Evolutionary conservation across 2,329 filamentous ascomycete species (phyloP).

Genomic region (Thyridium curvatum): DNA sequence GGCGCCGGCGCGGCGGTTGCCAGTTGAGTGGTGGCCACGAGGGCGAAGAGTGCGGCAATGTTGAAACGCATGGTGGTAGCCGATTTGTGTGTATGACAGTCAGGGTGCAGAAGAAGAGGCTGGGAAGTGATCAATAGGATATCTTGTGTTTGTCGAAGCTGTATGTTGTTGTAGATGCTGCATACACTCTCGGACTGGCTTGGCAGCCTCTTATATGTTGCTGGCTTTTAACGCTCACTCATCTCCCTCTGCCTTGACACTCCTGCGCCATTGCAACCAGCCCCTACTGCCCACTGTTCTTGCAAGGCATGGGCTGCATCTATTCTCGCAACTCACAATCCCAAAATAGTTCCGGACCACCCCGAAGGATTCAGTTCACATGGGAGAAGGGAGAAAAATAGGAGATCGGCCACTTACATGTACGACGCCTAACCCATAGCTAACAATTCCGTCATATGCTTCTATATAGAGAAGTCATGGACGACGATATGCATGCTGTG

Average conservation of each 20-base stretch:
- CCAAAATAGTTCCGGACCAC: not conserved
- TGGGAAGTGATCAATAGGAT: slow-evolving; percentile 1
- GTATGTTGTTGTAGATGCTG: slow-evolving; percentile 1
- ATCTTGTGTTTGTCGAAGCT: not conserved
- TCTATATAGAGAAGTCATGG: no score
- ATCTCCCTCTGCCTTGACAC: not conserved
- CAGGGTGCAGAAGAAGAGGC: not conserved
- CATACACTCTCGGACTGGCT: not conserved
- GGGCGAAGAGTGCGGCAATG: not conserved
- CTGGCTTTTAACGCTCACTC: not conserved
- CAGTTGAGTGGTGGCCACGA: slow-evolving; percentile 1
- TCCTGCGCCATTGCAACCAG: slow-evolving; percentile 1
- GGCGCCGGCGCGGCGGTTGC: slow-evolving; percentile 1
- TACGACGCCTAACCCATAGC: not conserved
- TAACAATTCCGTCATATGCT: no score
- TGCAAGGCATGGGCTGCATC: not conserved
- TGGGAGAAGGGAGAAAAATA: not conserved
- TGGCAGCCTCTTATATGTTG: slow-evolving; percentile 1
- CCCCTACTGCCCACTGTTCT: not conserved
- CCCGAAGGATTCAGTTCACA: not conserved
- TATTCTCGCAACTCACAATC: not conserved
- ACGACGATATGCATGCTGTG: no score
- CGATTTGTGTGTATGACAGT: not conserved
- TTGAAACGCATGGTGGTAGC: slow-evolving; percentile 3
- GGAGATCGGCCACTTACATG: not conserved